A percentile compares a stretch with the other conserved stretches of the same genome.
Conservation (phyloP, 176 grass and related monocot genomes). For the Thinopyrum elongatum region DNA sequence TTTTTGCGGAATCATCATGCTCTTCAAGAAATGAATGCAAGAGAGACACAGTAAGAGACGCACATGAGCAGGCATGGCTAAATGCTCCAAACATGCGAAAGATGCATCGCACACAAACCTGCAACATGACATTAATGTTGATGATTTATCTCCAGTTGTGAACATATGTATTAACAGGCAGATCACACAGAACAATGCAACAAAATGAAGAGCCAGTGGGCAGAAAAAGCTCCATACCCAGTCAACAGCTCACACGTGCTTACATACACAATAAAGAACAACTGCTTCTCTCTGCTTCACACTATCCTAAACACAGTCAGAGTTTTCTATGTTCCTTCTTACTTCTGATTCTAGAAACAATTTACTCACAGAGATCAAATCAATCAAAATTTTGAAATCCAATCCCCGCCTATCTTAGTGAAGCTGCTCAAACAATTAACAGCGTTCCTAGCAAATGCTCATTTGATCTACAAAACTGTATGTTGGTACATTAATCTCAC, state of each 20-base stretch:
- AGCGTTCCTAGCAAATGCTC: background rate
- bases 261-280: background rate
- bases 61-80: conserved; percentile 22
- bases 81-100: conserved; percentile 58
- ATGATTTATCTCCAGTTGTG: background rate
- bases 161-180: background rate
- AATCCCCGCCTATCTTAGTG: background rate
- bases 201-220: background rate
- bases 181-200: background rate
- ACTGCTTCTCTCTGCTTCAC: background rate
- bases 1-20: conserved; percentile 36
- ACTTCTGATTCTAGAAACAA: background rate
- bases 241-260: background rate
- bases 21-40: conserved; percentile 60
- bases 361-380: background rate
- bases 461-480: background rate
- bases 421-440: conserved; percentile 5
- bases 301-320: background rate
- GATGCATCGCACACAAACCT: conserved; percentile 78
- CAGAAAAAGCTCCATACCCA: background rate
- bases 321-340: background rate
- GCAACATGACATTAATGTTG: background rate
- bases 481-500: background rate
- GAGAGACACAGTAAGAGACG: conserved; percentile 39
- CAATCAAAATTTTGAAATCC: background rate